phyloP scores from a whole-genome alignment of 176 grass and related monocot species.

The Lolium rigidum region DNA sequence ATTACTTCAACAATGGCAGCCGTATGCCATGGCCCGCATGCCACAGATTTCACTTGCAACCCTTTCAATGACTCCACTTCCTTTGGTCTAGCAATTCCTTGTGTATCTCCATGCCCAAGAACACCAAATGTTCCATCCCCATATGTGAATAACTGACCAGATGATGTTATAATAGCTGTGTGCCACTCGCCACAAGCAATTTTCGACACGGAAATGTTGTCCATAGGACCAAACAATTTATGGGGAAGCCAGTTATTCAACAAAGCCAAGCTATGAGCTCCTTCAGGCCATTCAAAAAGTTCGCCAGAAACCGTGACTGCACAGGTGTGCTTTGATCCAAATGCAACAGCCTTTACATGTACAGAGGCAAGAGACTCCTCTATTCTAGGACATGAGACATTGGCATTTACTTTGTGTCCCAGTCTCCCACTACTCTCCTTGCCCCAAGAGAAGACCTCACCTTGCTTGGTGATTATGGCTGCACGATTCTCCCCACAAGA shows the following conservation, averaged over 20 bases:
- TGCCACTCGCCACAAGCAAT: constrained; percentile 95
- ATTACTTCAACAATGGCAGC: constrained; percentile 82
- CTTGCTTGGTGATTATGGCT: constrained; percentile 88
- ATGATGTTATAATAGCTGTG: constrained; percentile 78
- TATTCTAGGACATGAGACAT: constrained; percentile 55
- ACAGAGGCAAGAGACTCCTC: constrained; percentile 67
- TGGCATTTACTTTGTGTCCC: constrained; percentile 63
- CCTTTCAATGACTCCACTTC: constrained; percentile 87
- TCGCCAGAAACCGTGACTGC: constrained; percentile 77
- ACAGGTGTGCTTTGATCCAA: constrained; percentile 80
- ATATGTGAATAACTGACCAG: constrained; percentile 86
- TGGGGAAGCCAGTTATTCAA: constrained; percentile 87
- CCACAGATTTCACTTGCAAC: constrained; percentile 69
- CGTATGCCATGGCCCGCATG: constrained; percentile 94
- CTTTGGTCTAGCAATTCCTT: constrained; percentile 71
- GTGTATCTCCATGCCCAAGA: constrained; percentile 83
- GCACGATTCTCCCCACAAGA: constrained; percentile 72
- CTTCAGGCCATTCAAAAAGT: constrained; percentile 86
- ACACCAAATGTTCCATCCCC: constrained; percentile 95
- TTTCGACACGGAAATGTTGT: constrained; percentile 71
- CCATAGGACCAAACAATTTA: constrained; percentile 59
- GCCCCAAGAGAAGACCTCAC: constrained; percentile 92
- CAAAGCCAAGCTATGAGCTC: constrained; percentile 44
- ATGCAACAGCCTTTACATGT: constrained; percentile 74
- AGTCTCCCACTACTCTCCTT: constrained; percentile 59